These are phyloP conservation scores for Marasmius oreades DNA, from an alignment of 1,284 basidiomycete genomes.

Conservation along the genomic window DNA sequence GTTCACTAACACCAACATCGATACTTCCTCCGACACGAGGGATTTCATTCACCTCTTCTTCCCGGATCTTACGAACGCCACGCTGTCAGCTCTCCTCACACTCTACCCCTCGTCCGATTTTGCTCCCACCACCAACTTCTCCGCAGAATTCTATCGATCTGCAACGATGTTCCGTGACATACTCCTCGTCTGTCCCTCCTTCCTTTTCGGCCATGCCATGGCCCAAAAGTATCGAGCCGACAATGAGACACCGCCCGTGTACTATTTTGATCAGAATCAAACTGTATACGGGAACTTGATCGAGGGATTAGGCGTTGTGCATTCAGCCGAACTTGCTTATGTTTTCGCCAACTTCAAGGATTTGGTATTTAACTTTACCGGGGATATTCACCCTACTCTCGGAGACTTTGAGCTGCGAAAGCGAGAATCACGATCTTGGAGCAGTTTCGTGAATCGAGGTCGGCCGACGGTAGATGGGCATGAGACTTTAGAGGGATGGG, in stretches of 20 bases:
- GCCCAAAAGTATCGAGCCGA: neutral
- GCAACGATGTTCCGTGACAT: slow-evolving; percentile 1
- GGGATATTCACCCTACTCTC: neutral
- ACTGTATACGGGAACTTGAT: neutral
- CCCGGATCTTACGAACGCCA: neutral
- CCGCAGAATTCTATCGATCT: slow-evolving; percentile 2
- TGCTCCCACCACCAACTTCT: neutral
- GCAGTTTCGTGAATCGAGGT: neutral
- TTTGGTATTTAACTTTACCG: neutral
- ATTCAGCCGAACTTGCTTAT: slow-evolving; percentile 1
- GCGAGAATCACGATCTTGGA: slow-evolving; percentile 1
- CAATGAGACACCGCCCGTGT: neutral
- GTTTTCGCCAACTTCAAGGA: slow-evolving; percentile 1
- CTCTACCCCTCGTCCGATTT: slow-evolving; percentile 5
- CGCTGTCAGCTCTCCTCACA: neutral
- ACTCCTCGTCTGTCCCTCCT: neutral
- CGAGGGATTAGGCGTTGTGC: neutral
- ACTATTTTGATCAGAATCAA: slow-evolving; percentile 3
- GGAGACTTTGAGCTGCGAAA: neutral
- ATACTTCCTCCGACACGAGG: neutral
- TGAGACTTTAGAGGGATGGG: slow-evolving; percentile 1
- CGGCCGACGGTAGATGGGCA: neutral
- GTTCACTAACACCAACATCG: neutral
- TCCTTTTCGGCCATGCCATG: slow-evolving; percentile 1
- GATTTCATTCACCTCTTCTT: neutral